Evolutionary conservation across 371 early-diverging fungal genomes (phyloP).

Genomic region (Rhizomucor miehei): DNA sequence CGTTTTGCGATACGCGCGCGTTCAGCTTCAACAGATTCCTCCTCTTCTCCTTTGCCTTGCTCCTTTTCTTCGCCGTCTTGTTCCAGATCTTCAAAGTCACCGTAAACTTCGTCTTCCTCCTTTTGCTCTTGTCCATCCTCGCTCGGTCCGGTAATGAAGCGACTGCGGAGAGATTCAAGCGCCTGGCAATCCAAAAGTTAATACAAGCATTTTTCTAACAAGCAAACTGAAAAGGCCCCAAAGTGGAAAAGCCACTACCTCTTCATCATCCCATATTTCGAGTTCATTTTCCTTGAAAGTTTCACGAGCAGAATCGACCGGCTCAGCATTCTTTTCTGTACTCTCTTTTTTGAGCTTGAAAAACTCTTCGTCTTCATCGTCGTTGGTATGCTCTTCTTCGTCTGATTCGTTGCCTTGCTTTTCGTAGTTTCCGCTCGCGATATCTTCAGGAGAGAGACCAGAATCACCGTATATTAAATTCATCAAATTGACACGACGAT

Average conservation of each 20-base stretch:
- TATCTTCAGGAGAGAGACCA: conserved; percentile 55
- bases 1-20: conserved; percentile 74
- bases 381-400: conserved; percentile 31
- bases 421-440: conserved; percentile 41
- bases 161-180: conserved; percentile 69
- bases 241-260: conserved; percentile 29
- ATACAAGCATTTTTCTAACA: too few species aligned
- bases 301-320: conserved; percentile 70
- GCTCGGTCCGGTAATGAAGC: conserved; percentile 79
- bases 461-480: conserved; percentile 75
- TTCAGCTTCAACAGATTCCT: conserved; percentile 41
- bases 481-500: conserved; percentile 79
- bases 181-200: too few species aligned
- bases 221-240: too few species aligned
- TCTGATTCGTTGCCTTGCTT: conserved; percentile 33
- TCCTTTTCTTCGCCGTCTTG: conserved; percentile 44
- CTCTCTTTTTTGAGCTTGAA: conserved; percentile 60
- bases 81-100: conserved; percentile 94
- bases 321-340: conserved; percentile 21
- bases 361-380: conserved; percentile 51
- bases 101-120: conserved; percentile 66
- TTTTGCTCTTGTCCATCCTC: conserved; percentile 29
- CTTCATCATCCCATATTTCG: conserved; percentile 72
- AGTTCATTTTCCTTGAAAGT: conserved; percentile 54
- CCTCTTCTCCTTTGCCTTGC: conserved; percentile 25